A percentile compares a stretch with the other conserved stretches of the same genome.
phyloP scores from a whole-genome alignment of 805 yeast genomes.

The Candida chilensis region DNA sequence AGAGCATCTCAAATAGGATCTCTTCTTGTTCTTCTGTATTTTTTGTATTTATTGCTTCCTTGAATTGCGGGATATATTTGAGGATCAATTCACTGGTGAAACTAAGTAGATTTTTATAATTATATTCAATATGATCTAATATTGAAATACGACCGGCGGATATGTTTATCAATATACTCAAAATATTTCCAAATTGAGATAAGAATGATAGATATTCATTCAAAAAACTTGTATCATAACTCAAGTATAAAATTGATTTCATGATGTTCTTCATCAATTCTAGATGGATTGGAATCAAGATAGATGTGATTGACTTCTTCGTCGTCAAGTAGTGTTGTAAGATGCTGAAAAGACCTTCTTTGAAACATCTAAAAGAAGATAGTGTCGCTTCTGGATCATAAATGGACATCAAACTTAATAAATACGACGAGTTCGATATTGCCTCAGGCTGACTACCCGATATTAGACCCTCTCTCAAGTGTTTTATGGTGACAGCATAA shows the following conservation, averaged over 20 bases:
- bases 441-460: slow-evolving; percentile 16
- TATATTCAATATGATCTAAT: slow-evolving; percentile 4
- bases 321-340: slow-evolving; percentile 8
- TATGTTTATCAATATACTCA: too few relatives aligned
- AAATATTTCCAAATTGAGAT: slow-evolving; percentile 11
- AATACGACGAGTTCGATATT: slow-evolving; percentile 23
- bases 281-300: slow-evolving; percentile 19
- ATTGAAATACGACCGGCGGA: not conserved
- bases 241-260: slow-evolving; percentile 23
- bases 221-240: slow-evolving; percentile 20
- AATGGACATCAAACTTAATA: slow-evolving; percentile 27
- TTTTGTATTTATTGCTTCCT: too few relatives aligned
- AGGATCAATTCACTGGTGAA: too few relatives aligned
- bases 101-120: slow-evolving; percentile 14
- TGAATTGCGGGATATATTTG: too few relatives aligned
- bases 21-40: slow-evolving; percentile 23
- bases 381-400: slow-evolving; percentile 32
- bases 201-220: slow-evolving; percentile 16
- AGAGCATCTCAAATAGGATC: slow-evolving; percentile 20
- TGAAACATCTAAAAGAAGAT: slow-evolving; percentile 23
- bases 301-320: slow-evolving; percentile 7
- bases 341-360: slow-evolving; percentile 28
- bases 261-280: slow-evolving; percentile 22
- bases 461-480: slow-evolving; percentile 18
- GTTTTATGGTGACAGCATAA: slow-evolving; percentile 23